These are phyloP conservation scores for Sophora flavescens DNA, from an alignment of 306 rosid genomes.

Conservation along the genomic window DNA sequence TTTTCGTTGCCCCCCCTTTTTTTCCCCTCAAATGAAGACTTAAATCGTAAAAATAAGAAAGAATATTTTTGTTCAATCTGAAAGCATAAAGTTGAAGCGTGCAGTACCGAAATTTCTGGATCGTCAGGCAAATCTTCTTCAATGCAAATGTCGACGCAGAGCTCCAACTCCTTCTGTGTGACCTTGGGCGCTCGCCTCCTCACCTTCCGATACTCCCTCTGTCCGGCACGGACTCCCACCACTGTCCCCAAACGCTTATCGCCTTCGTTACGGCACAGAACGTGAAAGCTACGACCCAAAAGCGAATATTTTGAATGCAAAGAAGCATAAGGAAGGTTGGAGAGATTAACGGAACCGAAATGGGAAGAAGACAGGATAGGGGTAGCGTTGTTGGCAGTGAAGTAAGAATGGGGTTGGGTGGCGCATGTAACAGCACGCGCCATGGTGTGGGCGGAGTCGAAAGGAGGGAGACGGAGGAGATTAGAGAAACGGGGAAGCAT, in stretches of 20 bases:
- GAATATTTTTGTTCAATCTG: background rate
- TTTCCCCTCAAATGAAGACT: background rate
- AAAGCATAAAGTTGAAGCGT: background rate
- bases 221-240: slow-evolving; percentile 46
- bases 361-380: slow-evolving; percentile 10
- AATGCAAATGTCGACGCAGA: slow-evolving; percentile 68
- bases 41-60: background rate
- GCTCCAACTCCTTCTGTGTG: slow-evolving; percentile 68
- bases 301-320: slow-evolving; percentile 39
- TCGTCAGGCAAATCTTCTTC: slow-evolving; percentile 85
- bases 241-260: slow-evolving; percentile 35
- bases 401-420: slow-evolving; percentile 41
- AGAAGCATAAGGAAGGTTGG: slow-evolving; percentile 14
- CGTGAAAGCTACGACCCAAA: slow-evolving; percentile 50
- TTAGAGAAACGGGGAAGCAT: slow-evolving; percentile 62
- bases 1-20: background rate
- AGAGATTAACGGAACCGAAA: background rate
- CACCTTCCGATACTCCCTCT: slow-evolving; percentile 68
- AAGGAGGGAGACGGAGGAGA: slow-evolving; percentile 47
- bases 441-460: slow-evolving; percentile 56
- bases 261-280: slow-evolving; percentile 40
- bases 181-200: slow-evolving; percentile 59
- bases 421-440: slow-evolving; percentile 59
- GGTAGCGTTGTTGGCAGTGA: slow-evolving; percentile 10
- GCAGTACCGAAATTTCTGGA: slow-evolving; percentile 69